phyloP scores from a whole-genome alignment of 2,329 filamentous ascomycete genomes.

The Stagonosporopsis chrysanthemi region DNA sequence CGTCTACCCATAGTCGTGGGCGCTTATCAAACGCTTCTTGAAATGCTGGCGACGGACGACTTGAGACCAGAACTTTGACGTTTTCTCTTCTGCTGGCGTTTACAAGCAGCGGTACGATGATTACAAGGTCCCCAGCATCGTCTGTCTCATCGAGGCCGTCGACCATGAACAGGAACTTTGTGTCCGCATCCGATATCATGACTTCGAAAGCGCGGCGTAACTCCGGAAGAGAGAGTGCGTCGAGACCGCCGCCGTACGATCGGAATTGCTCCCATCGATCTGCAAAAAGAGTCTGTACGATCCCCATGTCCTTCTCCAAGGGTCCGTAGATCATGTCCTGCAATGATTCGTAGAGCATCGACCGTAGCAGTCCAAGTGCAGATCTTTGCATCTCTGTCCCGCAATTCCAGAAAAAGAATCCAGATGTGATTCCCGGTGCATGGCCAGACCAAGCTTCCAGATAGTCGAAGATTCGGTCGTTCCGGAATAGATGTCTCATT shows the following conservation, averaged over 20 bases:
- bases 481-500: constrained; percentile 50
- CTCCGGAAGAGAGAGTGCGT: constrained; percentile 31
- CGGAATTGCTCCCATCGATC: constrained; percentile 42
- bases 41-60: constrained; percentile 31
- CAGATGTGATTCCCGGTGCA: constrained; percentile 43
- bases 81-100: constrained; percentile 33
- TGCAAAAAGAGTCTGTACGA: constrained; percentile 36
- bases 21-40: constrained; percentile 34
- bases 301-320: constrained; percentile 32
- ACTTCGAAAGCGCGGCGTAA: constrained; percentile 36
- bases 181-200: constrained; percentile 36
- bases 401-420: constrained; percentile 57
- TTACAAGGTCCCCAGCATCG: constrained; percentile 31
- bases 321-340: constrained; percentile 45
- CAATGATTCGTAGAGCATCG: constrained; percentile 41
- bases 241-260: constrained; percentile 38
- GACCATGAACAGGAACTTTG: constrained; percentile 45
- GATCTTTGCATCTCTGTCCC: constrained; percentile 42
- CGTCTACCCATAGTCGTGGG: constrained; percentile 33
- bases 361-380: constrained; percentile 31
- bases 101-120: constrained; percentile 24
- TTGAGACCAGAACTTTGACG: constrained; percentile 45
- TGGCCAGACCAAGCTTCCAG: constrained; percentile 42
- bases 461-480: constrained; percentile 32
- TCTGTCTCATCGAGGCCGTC: constrained; percentile 45